Percentiles rank a stretch among this genome's conserved stretches.
Evolutionary conservation across 441 rosid genomes (phyloP).

Genomic region (Euphorbia celastroides): DNA sequence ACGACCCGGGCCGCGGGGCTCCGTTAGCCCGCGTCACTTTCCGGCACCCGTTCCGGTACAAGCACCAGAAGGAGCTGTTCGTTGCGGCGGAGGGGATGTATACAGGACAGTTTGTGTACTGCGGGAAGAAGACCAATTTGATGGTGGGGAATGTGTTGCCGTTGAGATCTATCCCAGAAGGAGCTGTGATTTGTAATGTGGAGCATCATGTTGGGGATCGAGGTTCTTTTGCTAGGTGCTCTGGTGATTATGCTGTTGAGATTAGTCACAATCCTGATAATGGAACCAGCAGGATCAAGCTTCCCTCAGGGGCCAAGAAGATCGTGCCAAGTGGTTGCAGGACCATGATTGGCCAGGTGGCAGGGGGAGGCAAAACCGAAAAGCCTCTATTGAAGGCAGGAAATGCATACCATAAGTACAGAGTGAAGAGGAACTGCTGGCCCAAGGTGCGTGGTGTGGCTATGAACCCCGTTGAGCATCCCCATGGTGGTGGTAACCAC

Average conservation of each 20-base stretch:
- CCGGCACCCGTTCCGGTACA: conserved; percentile 4
- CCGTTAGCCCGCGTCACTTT: background rate
- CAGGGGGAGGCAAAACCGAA: conserved; percentile 8
- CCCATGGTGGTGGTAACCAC: conserved; percentile 12
- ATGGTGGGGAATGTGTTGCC: conserved; percentile 4
- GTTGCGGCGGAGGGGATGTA: background rate
- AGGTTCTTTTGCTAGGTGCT: background rate
- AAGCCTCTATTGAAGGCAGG: conserved; percentile 8
- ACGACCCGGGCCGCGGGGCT: conserved; percentile 6
- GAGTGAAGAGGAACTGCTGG: conserved; percentile 11
- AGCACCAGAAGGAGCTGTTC: conserved; percentile 12
- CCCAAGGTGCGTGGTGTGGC: conserved; percentile 10
- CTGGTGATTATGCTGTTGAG: conserved; percentile 7
- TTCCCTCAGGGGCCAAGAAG: conserved; percentile 9
- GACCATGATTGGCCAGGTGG: conserved; percentile 5
- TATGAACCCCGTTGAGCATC: conserved; percentile 12
- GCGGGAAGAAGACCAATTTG: conserved; percentile 4
- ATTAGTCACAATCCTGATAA: conserved; percentile 9
- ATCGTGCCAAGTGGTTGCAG: conserved; percentile 7
- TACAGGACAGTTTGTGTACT: background rate
- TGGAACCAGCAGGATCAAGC: conserved; percentile 10
- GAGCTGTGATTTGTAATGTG: conserved; percentile 7
- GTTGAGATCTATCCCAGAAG: conserved; percentile 1
- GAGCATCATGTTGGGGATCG: conserved; percentile 7
- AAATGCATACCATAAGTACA: conserved; percentile 8